Evolutionary conservation across 1,139 yeast genomes (phyloP).

Genomic region (Zygoascus sp.): DNA sequence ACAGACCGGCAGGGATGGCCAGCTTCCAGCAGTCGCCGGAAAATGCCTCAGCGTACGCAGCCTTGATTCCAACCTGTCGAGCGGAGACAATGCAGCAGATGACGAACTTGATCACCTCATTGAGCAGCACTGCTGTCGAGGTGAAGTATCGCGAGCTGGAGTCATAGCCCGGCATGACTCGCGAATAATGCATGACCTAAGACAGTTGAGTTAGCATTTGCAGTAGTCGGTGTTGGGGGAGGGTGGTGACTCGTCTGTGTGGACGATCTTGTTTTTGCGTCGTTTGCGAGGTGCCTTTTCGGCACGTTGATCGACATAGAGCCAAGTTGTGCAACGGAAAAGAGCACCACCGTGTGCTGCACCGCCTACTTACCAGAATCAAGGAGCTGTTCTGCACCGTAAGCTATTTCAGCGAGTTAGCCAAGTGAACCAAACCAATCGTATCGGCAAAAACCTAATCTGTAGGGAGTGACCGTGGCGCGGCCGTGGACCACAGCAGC

Average conservation of each 20-base stretch:
- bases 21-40: conserved; percentile 40
- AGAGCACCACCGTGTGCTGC: not conserved
- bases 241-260: too few species aligned
- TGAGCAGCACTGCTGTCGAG: conserved; percentile 42
- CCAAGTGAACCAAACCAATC: too few species aligned
- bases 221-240: too few species aligned
- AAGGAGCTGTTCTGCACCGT: conserved; percentile 38
- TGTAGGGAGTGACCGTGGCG: too few species aligned
- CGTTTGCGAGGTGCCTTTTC: not conserved
- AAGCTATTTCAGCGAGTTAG: conserved; percentile 18
- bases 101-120: conserved; percentile 38
- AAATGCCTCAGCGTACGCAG: conserved; percentile 32
- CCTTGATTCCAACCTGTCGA: conserved; percentile 26
- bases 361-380: conserved; percentile 27
- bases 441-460: too few species aligned
- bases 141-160: conserved; percentile 34
- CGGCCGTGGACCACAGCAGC: too few species aligned
- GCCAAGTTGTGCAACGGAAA: not conserved
- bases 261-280: not conserved
- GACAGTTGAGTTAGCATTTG: conserved; percentile 10
- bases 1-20: conserved; percentile 40
- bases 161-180: conserved; percentile 39
- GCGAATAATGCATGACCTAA: conserved; percentile 39
- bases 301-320: too few species aligned
- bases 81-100: conserved; percentile 32